Percentiles rank a stretch among this genome's conserved stretches.
Evolutionary conservation across 352 stramenopile species (phyloP).

Genomic region (Phytophthora cryptogea): DNA sequence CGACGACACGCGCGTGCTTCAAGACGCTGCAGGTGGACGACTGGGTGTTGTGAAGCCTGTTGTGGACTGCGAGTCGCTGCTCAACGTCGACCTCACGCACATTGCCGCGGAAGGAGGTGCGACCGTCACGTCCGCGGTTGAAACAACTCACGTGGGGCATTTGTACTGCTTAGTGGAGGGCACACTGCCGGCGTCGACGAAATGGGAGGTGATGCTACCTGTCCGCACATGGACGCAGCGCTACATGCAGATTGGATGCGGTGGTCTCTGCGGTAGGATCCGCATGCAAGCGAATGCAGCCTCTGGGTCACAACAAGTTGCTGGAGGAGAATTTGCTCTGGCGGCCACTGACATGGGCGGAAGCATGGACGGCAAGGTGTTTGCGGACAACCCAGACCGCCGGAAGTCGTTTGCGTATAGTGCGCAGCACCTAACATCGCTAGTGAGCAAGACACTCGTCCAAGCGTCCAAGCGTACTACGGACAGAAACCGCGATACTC

Average conservation of each 20-base stretch:
- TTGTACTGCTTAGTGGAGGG: constrained; percentile 39
- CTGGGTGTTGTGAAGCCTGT: constrained; percentile 25
- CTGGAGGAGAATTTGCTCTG: constrained; percentile 35
- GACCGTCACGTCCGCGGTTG: constrained; percentile 23
- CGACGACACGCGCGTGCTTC: constrained; percentile 8
- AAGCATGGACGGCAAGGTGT: constrained; percentile 32
- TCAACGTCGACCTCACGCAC: constrained; percentile 30
- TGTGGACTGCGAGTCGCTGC: constrained; percentile 22
- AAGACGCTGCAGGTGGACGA: constrained; percentile 4
- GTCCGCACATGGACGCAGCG: constrained; percentile 44
- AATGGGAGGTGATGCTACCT: constrained; percentile 39
- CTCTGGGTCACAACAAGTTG: constrained; percentile 23
- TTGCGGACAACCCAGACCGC: constrained; percentile 27
- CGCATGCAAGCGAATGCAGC: constrained; percentile 30
- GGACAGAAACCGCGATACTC: constrained; percentile 37
- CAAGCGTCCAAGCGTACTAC: constrained; percentile 38
- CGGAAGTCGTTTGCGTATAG: constrained; percentile 40
- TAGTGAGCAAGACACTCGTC: constrained; percentile 44
- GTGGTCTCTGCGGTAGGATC: constrained; percentile 42
- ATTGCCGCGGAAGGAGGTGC: constrained; percentile 20
- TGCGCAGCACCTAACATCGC: constrained; percentile 37
- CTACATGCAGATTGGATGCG: constrained; percentile 47
- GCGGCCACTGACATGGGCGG: constrained; percentile 42
- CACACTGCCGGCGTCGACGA: constrained; percentile 21
- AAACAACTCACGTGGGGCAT: constrained; percentile 21